phyloP scores from a whole-genome alignment of 805 yeast species.

The Wickerhamiella spandovensis region DNA sequence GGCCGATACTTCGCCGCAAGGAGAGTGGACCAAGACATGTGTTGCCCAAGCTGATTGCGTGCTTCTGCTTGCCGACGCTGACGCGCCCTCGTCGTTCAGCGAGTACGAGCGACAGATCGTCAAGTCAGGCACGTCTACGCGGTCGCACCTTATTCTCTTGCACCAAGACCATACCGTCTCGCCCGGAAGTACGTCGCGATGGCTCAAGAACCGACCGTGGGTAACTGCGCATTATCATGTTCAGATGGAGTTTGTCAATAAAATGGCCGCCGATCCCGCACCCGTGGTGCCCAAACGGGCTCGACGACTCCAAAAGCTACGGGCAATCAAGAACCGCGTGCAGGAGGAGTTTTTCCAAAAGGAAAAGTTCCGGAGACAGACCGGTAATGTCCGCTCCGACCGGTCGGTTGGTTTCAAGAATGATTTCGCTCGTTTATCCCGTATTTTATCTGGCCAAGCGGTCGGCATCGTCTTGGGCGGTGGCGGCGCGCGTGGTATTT shows the following conservation, averaged over 20 bases:
- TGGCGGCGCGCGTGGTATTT: slow-evolving; percentile 92
- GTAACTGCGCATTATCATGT: slow-evolving; percentile 88
- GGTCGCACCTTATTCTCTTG: slow-evolving; percentile 72
- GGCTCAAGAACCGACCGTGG: slow-evolving; percentile 84
- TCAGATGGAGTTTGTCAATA: slow-evolving; percentile 37
- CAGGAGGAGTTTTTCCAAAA: slow-evolving; percentile 14
- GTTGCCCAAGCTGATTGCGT: slow-evolving; percentile 92
- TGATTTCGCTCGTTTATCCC: slow-evolving; percentile 80
- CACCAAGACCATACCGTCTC: slow-evolving; percentile 73
- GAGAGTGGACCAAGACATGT: slow-evolving; percentile 87
- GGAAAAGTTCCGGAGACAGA: not conserved
- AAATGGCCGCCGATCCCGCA: slow-evolving; percentile 1
- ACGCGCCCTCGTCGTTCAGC: slow-evolving; percentile 57
- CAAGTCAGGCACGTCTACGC: slow-evolving; percentile 66
- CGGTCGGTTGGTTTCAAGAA: slow-evolving; percentile 40
- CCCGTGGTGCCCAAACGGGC: slow-evolving; percentile 1
- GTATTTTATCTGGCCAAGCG: slow-evolving; percentile 83
- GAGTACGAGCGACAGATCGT: slow-evolving; percentile 71
- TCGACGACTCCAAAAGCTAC: slow-evolving; percentile 6
- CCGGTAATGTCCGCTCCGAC: not conserved
- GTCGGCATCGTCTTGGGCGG: slow-evolving; percentile 93
- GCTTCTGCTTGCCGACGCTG: slow-evolving; percentile 76
- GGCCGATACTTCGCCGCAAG: slow-evolving; percentile 70
- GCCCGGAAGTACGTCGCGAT: slow-evolving; percentile 71
- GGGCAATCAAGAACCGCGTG: slow-evolving; percentile 16